Evolutionary conservation across 768 basidiomycete genomes (phyloP), one percentile per base, ranked within the genome.

Genomic region (Hemileccinum rubropunctum): DNA sequence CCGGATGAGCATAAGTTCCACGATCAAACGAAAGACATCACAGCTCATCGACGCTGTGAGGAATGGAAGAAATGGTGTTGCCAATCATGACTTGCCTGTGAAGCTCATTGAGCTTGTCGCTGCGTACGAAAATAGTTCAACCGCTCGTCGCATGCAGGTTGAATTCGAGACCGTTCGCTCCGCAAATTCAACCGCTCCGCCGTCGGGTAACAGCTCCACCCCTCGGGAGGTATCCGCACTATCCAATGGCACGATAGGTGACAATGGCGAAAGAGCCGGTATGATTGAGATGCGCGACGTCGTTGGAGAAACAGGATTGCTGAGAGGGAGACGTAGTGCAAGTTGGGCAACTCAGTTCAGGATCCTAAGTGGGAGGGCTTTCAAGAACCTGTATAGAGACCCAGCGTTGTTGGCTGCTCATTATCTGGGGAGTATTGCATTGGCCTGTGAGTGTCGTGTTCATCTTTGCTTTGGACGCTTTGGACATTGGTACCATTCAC

Each of bases 371-470:
- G 95, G 95, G 21, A 73, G 97, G 50, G 94, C 95, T 18, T 98
- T 99, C 78, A 98, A 98, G 80, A 98, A 98, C 63, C 69, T 99
- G 52, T 98, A 99, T 66, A 78, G 95, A 21, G 93, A 99, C 61
- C 95, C 95, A 0, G 87, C 94, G 42, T 69, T 99, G 48, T 77
- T 99, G 75, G 78, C 84, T 2, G 86, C 94, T 7, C 97, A 99
- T 71, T 99, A 98, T 70, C 61, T 84, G 37, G 84, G 91, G 7
- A 83, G 94, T 1, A 81, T 98, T 56, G 77, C 76, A 5, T 76
- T 98, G 48, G 97, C 95, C 12, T 58, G 95, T 91, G 65, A 75
- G 88, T 78, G 18, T 43, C 48, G 41, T 46, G 17, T 40, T 33
- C 41, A 36, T 12, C 38, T 7, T 37, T 41, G 42, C 45, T 17